These are phyloP conservation scores for Starmera quercuum DNA, from an alignment of 805 yeast species.

Conservation along the genomic window DNA sequence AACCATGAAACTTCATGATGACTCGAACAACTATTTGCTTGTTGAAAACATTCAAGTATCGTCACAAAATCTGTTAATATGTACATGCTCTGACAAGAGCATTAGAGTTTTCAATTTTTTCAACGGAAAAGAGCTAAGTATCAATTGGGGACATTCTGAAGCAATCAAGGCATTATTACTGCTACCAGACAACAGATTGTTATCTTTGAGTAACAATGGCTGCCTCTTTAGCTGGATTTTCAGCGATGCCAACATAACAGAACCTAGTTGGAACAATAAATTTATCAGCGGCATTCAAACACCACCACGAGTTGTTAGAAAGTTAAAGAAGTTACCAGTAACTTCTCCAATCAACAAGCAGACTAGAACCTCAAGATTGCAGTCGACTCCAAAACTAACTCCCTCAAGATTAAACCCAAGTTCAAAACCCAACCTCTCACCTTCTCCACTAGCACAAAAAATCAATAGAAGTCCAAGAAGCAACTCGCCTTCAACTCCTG, in stretches of 20 bases:
- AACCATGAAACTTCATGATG: constrained; percentile 33
- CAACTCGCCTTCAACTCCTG: background rate
- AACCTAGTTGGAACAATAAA: background rate
- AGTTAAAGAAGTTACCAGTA: constrained; percentile 14
- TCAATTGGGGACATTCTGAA: constrained; percentile 57
- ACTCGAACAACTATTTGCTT: constrained; percentile 35
- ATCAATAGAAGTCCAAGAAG: background rate
- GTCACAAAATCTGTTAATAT: constrained; percentile 24
- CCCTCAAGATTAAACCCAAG: constrained; percentile 12
- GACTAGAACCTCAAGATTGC: constrained; percentile 1
- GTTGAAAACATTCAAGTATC: constrained; percentile 35
- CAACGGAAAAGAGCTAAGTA: constrained; percentile 38
- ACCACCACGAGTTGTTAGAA: constrained; percentile 18
- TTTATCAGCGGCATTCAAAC: constrained; percentile 14
- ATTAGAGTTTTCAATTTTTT: constrained; percentile 39
- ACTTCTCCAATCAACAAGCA: constrained; percentile 10
- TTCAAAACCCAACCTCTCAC: constrained; percentile 13
- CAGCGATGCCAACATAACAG: background rate
- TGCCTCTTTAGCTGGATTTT: constrained; percentile 44
- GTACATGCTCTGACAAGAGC: constrained; percentile 50
- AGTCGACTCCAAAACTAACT: constrained; percentile 10
- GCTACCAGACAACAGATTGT: constrained; percentile 18
- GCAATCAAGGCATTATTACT: constrained; percentile 35
- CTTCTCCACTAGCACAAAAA: constrained; percentile 2
- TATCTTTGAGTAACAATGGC: constrained; percentile 45